A percentile compares a stretch with the other conserved stretches of the same genome.
Evolutionary conservation across 805 yeast genomes (phyloP).

Genomic region (Myxozyma neglecta): DNA sequence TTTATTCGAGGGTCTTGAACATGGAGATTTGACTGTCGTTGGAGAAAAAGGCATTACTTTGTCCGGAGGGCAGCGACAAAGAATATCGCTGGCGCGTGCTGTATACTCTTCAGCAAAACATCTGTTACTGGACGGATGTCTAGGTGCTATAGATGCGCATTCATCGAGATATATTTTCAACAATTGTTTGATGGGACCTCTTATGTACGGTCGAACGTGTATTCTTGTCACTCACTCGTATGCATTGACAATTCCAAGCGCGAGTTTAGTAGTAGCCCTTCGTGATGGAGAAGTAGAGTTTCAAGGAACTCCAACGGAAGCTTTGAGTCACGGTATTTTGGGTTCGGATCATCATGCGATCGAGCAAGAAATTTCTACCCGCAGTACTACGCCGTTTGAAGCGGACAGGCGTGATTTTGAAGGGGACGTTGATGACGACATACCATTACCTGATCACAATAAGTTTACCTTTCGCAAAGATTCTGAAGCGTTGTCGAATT

Average conservation of each 20-base stretch:
- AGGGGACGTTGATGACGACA: slow-evolving; percentile 43
- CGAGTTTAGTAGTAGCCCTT: slow-evolving; percentile 75
- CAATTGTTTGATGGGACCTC: slow-evolving; percentile 83
- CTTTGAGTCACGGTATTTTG: background rate
- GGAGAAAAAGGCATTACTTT: slow-evolving; percentile 96
- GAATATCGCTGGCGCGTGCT: slow-evolving; percentile 93
- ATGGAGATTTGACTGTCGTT: slow-evolving; percentile 89
- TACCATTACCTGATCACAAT: background rate
- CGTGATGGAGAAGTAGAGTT: slow-evolving; percentile 76
- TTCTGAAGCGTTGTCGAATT: background rate
- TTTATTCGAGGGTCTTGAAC: slow-evolving; percentile 79
- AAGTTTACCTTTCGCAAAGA: background rate
- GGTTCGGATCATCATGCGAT: slow-evolving; percentile 2
- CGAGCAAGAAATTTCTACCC: background rate
- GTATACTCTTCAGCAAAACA: slow-evolving; percentile 81
- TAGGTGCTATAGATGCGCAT: slow-evolving; percentile 95
- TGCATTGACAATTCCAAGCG: slow-evolving; percentile 78
- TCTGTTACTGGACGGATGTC: slow-evolving; percentile 84
- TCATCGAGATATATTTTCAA: slow-evolving; percentile 92
- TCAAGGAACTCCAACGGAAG: slow-evolving; percentile 61
- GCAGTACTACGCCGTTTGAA: slow-evolving; percentile 2
- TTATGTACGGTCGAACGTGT: slow-evolving; percentile 84
- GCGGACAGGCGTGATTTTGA: slow-evolving; percentile 43
- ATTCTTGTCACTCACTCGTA: slow-evolving; percentile 90
- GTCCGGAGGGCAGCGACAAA: slow-evolving; percentile 96